These are phyloP conservation scores for Ramaria rubella DNA, from an alignment of 768 basidiomycete genomes.

Conservation along the genomic window DNA sequence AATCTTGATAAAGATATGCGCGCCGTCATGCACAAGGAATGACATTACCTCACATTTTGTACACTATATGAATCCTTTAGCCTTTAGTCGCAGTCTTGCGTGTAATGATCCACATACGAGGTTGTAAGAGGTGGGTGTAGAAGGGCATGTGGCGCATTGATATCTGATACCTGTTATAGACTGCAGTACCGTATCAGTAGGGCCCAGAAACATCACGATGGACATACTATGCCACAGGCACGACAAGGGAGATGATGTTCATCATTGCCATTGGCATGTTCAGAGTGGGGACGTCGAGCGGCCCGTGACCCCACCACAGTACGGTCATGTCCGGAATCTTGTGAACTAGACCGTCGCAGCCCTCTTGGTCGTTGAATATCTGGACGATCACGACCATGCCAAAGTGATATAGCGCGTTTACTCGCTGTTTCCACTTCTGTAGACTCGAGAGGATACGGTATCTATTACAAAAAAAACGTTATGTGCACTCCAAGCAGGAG, in stretches of 20 bases:
- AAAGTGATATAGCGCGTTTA: slow-evolving; percentile 63
- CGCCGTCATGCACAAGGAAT: slow-evolving; percentile 73
- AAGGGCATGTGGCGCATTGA: slow-evolving; percentile 88
- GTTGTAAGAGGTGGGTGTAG: slow-evolving; percentile 61
- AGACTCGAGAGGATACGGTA: slow-evolving; percentile 74
- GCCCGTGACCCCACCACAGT: slow-evolving; percentile 55
- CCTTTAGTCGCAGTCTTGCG: background rate
- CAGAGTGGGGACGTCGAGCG: slow-evolving; percentile 15
- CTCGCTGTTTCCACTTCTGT: slow-evolving; percentile 73
- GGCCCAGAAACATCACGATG: background rate
- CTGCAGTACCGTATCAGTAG: slow-evolving; percentile 29
- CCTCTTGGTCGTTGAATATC: slow-evolving; percentile 30
- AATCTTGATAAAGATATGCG: slow-evolving; percentile 85
- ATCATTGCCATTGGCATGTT: slow-evolving; percentile 20
- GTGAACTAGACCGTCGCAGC: slow-evolving; percentile 38
- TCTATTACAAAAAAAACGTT: slow-evolving; percentile 38
- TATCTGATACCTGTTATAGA: slow-evolving; percentile 72
- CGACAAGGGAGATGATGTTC: slow-evolving; percentile 60
- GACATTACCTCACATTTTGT: slow-evolving; percentile 71
- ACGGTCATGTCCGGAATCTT: slow-evolving; percentile 56
- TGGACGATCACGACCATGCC: slow-evolving; percentile 69
- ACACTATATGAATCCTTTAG: slow-evolving; percentile 52
- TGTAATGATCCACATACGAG: slow-evolving; percentile 45
- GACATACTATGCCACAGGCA: slow-evolving; percentile 50
- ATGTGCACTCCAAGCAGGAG: background rate